These are phyloP conservation scores for Salix dunnii DNA, from an alignment of 345 rosid genomes.

Conservation along the genomic window DNA sequence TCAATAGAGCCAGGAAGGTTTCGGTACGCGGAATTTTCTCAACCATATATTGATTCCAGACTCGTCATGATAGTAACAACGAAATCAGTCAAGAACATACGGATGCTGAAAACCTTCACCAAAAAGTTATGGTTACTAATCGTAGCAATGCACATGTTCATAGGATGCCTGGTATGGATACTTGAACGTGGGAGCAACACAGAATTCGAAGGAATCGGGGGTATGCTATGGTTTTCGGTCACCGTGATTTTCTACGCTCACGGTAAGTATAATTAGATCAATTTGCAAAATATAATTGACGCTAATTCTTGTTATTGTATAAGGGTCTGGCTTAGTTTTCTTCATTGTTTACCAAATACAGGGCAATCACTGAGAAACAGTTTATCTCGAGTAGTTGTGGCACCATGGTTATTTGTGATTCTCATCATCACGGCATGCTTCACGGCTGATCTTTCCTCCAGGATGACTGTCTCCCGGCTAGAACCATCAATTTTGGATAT, in stretches of 20 bases:
- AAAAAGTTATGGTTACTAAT: constrained; percentile 24
- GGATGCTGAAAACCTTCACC: constrained; percentile 29
- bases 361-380: constrained; percentile 13
- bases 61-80: constrained; percentile 26
- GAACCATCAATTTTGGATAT: constrained; percentile 6
- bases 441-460: constrained; percentile 15
- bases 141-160: constrained; percentile 17
- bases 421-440: constrained; percentile 15
- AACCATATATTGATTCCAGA: constrained; percentile 31
- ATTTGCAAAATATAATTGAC: background rate
- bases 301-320: background rate
- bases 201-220: background rate
- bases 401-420: constrained; percentile 22
- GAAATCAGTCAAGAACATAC: constrained; percentile 19
- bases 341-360: background rate
- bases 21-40: constrained; percentile 29
- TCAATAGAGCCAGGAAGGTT: constrained; percentile 23
- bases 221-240: background rate
- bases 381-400: constrained; percentile 12
- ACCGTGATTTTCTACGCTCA: background rate
- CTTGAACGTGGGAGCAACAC: background rate
- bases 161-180: constrained; percentile 23
- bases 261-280: background rate
- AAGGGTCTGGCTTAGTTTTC: background rate
- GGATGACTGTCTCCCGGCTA: constrained; percentile 11